These are phyloP conservation scores for Xerocomus brunneocitrinus DNA, from an alignment of 768 basidiomycete genomes.

Conservation along the genomic window DNA sequence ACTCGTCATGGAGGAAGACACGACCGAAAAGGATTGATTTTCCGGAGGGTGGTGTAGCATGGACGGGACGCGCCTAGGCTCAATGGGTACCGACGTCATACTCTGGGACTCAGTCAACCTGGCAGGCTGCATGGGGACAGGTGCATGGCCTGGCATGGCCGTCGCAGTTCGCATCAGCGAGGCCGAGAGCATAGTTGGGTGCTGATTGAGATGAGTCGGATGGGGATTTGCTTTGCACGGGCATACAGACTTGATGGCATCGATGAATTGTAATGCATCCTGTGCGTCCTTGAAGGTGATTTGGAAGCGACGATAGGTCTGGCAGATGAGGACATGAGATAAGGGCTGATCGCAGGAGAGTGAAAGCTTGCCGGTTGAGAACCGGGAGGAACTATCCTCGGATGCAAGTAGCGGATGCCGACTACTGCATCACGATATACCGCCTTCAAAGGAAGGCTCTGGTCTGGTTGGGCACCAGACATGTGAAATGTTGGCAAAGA, in stretches of 20 bases:
- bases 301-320: slow-evolving; percentile 76
- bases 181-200: slow-evolving; percentile 12
- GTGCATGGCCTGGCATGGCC: neutral
- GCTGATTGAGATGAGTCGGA: slow-evolving; percentile 19
- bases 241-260: slow-evolving; percentile 61
- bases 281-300: slow-evolving; percentile 54
- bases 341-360: neutral
- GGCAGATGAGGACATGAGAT: slow-evolving; percentile 9
- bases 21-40: neutral
- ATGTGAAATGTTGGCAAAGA: slow-evolving; percentile 33
- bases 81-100: neutral
- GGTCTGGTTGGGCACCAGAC: slow-evolving; percentile 33
- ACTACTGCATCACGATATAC: slow-evolving; percentile 71
- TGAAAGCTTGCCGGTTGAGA: slow-evolving; percentile 28
- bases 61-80: slow-evolving; percentile 3
- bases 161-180: slow-evolving; percentile 19
- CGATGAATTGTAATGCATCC: slow-evolving; percentile 54
- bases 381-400: slow-evolving; percentile 30
- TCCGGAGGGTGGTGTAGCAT: neutral
- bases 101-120: slow-evolving; percentile 4
- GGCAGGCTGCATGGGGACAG: neutral
- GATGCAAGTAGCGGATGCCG: slow-evolving; percentile 70
- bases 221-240: slow-evolving; percentile 63
- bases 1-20: slow-evolving; percentile 8
- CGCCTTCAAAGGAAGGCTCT: slow-evolving; percentile 72